Base-by-base conservation (phyloP, 805 yeast genomes). In the Suhomyces canberraensis region DNA sequence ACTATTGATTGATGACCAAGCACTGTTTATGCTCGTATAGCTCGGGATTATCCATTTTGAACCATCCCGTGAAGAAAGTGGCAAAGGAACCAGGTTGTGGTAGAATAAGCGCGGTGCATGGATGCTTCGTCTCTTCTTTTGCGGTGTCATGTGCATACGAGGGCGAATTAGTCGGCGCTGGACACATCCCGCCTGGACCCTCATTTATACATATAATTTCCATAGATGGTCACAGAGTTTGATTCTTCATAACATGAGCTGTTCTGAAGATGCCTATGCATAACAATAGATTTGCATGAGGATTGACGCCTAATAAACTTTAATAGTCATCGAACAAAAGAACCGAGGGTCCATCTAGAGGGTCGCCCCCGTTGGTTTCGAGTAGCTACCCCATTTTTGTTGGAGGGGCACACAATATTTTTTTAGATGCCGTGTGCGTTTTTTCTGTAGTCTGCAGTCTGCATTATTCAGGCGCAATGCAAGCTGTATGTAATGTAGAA, bases 391-490 rank as follows among this genome's bases (percentile, higher is more conserved):
- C n/a, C n/a, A n/a, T n/a, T n/a, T n/a, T n/a, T n/a, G n/a, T n/a
- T n/a, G n/a, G n/a, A n/a, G n/a, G n/a, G n/a, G n/a, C 22, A 20
- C 21, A 17, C 16, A 32, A 24, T 14, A 32, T 25, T n/a, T n/a
- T n/a, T 32, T 32, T 32, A 25, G 29, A 32, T 20, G 20, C 29
- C 16, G 29, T 25, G 22, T 32, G 35, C 29, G 26, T 24, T n/a
- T 24, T n/a, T 9, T 9, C 7, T 20, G 22, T 9, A 20, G n/a
- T n/a, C 22, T 20, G 22, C 22, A 20, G 7, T 20, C 22, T 20
- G 22, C 22, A 20, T 20, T 20, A 8, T 24, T 8, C 26, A 24
- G 6, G 13, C 13, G 14, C 14, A 24, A 24, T 24, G 26, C 26
- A 13, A n/a, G 6, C 26, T n/a, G 14, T 24, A n/a, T 13, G 6